A percentile compares a stretch with the other conserved stretches of the same genome.
These are phyloP conservation scores for Panaeolus cyanescens DNA, from an alignment of 768 basidiomycete genomes.

Conservation along the genomic window DNA sequence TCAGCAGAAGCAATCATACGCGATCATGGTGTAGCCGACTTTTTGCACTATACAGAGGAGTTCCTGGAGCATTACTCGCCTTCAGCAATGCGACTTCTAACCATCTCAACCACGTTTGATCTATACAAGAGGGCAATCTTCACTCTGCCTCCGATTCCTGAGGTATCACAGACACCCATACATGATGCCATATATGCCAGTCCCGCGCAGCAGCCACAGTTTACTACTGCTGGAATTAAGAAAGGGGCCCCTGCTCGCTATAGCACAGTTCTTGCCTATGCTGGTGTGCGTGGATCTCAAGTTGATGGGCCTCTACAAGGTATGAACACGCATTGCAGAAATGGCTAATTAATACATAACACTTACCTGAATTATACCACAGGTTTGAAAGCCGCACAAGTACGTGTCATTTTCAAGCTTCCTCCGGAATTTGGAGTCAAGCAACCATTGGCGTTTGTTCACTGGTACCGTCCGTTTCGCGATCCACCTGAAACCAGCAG, in stretches of 20 bases:
- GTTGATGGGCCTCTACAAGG: no score
- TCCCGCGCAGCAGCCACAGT: neutral
- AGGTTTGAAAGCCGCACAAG: conserved; percentile 9
- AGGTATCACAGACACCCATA: neutral
- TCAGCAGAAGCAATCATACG: neutral
- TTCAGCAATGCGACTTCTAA: neutral
- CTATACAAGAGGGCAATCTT: neutral
- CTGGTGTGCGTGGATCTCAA: neutral
- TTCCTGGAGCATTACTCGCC: neutral
- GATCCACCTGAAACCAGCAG: neutral
- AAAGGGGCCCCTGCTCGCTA: neutral
- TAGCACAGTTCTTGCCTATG: conserved; percentile 10
- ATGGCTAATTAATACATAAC: no score
- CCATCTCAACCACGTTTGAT: neutral
- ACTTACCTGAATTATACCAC: neutral
- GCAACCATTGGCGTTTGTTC: conserved; percentile 5
- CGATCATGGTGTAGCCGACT: neutral
- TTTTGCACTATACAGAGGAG: neutral
- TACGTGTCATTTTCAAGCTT: conserved; percentile 10
- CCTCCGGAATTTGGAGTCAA: neutral
- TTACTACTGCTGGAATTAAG: conserved; percentile 9
- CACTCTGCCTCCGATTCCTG: neutral
- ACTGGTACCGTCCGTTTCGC: conserved; percentile 14
- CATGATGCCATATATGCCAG: neutral
- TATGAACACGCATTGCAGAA: no score